Conservation (phyloP, 2,329 filamentous ascomycete species). For the Coleophoma crateriformis region DNA sequence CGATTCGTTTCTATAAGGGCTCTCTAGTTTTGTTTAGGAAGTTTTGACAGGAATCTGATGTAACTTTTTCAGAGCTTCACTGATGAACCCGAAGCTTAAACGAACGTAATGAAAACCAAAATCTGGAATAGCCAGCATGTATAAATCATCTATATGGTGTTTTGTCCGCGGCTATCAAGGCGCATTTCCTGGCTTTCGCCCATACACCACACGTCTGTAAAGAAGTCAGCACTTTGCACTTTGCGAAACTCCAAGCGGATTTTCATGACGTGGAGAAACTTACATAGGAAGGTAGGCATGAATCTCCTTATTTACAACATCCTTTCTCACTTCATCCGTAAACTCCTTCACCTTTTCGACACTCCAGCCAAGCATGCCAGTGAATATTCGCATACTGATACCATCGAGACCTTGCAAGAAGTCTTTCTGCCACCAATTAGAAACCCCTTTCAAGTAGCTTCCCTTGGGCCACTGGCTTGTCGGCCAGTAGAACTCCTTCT, state of each 20-base stretch:
- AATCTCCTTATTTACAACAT: conserved; percentile 6
- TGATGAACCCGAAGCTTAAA: no score
- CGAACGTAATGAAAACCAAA: no score
- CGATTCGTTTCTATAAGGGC: no score
- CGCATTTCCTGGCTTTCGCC: conserved; percentile 1
- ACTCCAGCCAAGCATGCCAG: conserved; percentile 15
- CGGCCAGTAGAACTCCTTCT: conserved; percentile 20
- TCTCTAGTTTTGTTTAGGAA: no score
- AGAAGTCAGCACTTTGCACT: no score
- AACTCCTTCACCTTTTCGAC: conserved; percentile 23
- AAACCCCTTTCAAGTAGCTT: conserved; percentile 17
- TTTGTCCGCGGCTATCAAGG: no score
- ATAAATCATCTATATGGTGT: no score
- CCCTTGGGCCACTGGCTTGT: conserved; percentile 20
- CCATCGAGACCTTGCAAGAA: conserved; percentile 10
- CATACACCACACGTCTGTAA: conserved; percentile 1
- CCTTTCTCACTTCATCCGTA: conserved; percentile 5
- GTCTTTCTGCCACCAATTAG: conserved; percentile 15
- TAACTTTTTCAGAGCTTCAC: no score
- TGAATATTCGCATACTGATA: conserved; percentile 12
- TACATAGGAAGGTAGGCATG: conserved; percentile 9
- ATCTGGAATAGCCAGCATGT: no score
- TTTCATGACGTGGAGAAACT: not conserved
- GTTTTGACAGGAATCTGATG: no score
- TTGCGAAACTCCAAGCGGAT: no score